phyloP scores from a whole-genome alignment of 1,284 basidiomycete species.

The Chondrostereum purpureum region DNA sequence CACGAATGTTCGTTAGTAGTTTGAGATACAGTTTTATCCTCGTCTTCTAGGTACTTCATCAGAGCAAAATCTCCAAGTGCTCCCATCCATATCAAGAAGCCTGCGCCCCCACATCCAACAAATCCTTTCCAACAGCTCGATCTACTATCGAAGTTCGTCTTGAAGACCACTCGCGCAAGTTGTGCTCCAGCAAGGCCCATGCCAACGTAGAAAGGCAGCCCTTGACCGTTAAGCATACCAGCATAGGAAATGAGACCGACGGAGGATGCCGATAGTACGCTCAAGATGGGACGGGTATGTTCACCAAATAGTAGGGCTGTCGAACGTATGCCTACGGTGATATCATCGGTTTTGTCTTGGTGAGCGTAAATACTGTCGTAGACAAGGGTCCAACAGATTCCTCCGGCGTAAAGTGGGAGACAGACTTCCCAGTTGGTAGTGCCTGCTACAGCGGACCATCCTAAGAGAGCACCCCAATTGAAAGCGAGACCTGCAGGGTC shows the following conservation, averaged over 20 bases:
- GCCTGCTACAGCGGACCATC: constrained; percentile 92
- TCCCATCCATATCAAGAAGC: constrained; percentile 86
- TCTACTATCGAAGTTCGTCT: constrained; percentile 73
- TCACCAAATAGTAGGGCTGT: constrained; percentile 89
- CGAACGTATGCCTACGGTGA: constrained; percentile 84
- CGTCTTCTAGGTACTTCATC: constrained; percentile 22
- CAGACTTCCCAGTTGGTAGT: constrained; percentile 78
- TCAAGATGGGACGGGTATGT: constrained; percentile 72
- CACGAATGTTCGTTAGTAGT: too few species aligned
- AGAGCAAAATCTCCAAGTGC: constrained; percentile 69
- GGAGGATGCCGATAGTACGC: constrained; percentile 68
- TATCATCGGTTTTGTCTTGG: constrained; percentile 94
- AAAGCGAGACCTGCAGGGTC: constrained; percentile 73
- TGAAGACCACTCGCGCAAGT: constrained; percentile 74
- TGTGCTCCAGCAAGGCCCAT: constrained; percentile 72
- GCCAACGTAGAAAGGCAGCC: constrained; percentile 77
- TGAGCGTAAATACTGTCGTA: constrained; percentile 99
- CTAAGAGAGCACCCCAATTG: constrained; percentile 96
- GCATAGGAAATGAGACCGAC: constrained; percentile 74
- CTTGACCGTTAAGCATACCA: constrained; percentile 73
- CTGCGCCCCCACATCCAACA: constrained; percentile 81
- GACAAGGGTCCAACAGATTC: constrained; percentile 89
- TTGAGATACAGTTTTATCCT: background rate
- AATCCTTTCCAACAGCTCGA: constrained; percentile 93
- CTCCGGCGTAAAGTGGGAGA: constrained; percentile 86